Conservation (phyloP, 106 monocot species). For the Gastrodia elata region DNA sequence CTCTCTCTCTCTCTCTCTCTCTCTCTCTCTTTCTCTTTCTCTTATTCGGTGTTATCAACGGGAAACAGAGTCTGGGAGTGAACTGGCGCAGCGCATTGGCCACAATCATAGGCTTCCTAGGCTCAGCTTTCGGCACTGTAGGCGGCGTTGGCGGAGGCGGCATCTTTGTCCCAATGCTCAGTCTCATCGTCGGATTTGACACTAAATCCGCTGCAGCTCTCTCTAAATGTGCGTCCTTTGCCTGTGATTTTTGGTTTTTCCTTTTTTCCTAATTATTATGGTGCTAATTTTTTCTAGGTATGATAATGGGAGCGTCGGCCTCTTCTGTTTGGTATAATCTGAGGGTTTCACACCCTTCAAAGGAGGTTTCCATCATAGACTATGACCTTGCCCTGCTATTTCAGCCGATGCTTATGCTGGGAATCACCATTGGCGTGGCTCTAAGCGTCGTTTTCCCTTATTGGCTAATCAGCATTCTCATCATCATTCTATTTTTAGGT, state of each 20-base stretch:
- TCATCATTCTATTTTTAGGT: slow-evolving; percentile 90
- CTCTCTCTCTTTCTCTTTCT: background rate
- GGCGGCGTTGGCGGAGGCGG: slow-evolving; percentile 99
- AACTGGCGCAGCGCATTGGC: slow-evolving; percentile 59
- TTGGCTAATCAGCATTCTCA: slow-evolving; percentile 94
- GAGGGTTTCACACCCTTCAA: slow-evolving; percentile 68
- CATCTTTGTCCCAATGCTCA: slow-evolving; percentile 93
- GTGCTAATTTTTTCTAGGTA: slow-evolving; percentile 24
- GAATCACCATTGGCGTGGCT: slow-evolving; percentile 87
- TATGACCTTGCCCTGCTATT: slow-evolving; percentile 89
- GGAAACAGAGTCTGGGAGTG: slow-evolving; percentile 41
- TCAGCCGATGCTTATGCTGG: slow-evolving; percentile 99
- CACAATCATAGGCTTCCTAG: slow-evolving; percentile 71
- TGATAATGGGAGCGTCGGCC: slow-evolving; percentile 95
- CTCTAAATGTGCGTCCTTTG: slow-evolving; percentile 70
- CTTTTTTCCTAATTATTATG: background rate
- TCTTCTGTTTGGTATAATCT: slow-evolving; percentile 98
- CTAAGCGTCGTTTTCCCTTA: slow-evolving; percentile 94
- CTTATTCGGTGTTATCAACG: background rate
- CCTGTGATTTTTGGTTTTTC: too few species aligned
- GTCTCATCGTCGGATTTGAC: slow-evolving; percentile 89
- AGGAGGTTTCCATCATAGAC: slow-evolving; percentile 88
- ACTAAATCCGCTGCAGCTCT: slow-evolving; percentile 95
- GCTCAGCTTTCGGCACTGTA: slow-evolving; percentile 89
- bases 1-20: too few species aligned